Base-by-base conservation (phyloP, 768 basidiomycete species). In the Termitomyces sp. region DNA sequence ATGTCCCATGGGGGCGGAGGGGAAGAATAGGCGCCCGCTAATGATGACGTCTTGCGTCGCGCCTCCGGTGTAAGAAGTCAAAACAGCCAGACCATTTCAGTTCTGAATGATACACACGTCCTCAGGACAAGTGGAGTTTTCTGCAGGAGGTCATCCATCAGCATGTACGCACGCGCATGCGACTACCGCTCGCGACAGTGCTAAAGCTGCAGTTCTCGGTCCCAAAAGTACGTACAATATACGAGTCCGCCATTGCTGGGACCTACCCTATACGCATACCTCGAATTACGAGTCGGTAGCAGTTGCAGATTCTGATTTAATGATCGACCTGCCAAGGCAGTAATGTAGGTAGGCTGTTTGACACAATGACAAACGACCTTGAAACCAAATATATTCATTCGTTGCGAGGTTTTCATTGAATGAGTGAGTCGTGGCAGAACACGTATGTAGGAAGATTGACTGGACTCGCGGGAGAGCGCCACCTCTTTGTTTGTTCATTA, bases 401-500 rank as follows among this genome's bases (percentile, higher is more conserved):
- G 3, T 28, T 20, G 7, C 6, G 22, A 52, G 26, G 24, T 3
- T 40, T 26, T 12, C 18, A 28, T 28, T 28, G 26, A 20, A 28
- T 20, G 24, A 2, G 52, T n/a, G n/a, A 30, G 52, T 53, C 38
- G 36, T 40, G n/a, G 24, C 26, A 30, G 36, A 51, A 53, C 22
- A 54, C 54, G 53, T n/a, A n/a, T n/a, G n/a, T 55, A 38, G 35
- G 46, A 42, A 32, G 28, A 26, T 14, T n/a, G 30, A 16, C 13
- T 46, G 56, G 52, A 24, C 40, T 42, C 9, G n/a, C 32, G 22
- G 14, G 45, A 58, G 33, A 63, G 61, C 62, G 63, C 65, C 63
- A 65, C 55, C 49, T 50, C 49, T 49, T 60, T 71, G 64, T 69
- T 71, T 73, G 70, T 66, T 53, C 56, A 28, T 66, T 65, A 65